These are phyloP conservation scores for Dactylellina parvicollis DNA, from an alignment of 2,329 filamentous ascomycete genomes.

Conservation along the genomic window DNA sequence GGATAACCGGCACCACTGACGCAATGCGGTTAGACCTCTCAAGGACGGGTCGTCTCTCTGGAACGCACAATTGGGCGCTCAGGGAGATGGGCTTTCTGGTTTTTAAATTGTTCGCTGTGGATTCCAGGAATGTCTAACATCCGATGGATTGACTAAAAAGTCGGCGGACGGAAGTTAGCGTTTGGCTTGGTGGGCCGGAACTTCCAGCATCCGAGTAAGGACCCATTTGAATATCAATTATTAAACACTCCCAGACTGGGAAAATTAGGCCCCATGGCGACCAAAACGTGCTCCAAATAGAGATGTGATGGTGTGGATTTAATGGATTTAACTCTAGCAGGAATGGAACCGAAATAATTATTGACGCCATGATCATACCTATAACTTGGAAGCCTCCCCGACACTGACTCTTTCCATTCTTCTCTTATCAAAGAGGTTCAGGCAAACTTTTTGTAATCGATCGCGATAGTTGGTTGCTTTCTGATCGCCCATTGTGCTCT, in stretches of 20 bases:
- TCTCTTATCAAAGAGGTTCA: not conserved
- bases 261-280: slow-evolving; percentile 6
- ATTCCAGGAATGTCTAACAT: slow-evolving; percentile 19
- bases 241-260: slow-evolving; percentile 11
- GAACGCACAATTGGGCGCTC: not conserved
- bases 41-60: not conserved
- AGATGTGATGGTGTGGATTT: too few relatives aligned
- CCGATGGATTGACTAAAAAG: too few relatives aligned
- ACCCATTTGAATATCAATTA: not conserved
- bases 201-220: slow-evolving; percentile 24
- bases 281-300: too few relatives aligned
- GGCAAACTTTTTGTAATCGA: too few relatives aligned
- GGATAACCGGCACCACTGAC: slow-evolving; percentile 26
- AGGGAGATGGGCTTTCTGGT: not conserved
- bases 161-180: slow-evolving; percentile 52
- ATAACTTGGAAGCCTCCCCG: not conserved
- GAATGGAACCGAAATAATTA: not conserved
- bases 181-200: slow-evolving; percentile 27
- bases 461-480: not conserved
- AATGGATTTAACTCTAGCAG: not conserved
- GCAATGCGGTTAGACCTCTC: not conserved
- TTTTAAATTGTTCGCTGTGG: not conserved
- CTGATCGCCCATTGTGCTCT: not conserved
- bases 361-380: not conserved
- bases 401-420: not conserved